Conservation (phyloP, 352 stramenopile species). For the Phytopythium montanum region DNA sequence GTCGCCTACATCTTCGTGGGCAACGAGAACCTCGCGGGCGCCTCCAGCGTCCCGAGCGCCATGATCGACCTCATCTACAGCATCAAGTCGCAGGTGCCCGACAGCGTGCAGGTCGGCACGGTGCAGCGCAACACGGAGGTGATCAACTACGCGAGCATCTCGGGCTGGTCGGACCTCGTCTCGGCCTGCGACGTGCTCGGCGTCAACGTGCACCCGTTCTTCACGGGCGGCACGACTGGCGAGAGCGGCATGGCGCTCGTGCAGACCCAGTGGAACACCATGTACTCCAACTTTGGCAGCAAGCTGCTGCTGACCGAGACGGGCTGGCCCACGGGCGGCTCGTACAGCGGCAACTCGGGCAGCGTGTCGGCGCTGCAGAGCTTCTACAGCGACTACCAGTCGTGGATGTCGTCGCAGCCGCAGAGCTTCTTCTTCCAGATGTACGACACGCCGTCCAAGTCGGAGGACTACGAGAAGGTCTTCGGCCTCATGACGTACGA, state of each 20-base stretch:
- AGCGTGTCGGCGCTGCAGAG: slow-evolving; percentile 23
- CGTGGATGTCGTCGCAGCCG: slow-evolving; percentile 38
- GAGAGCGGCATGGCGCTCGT: slow-evolving; percentile 38
- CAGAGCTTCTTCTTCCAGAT: slow-evolving; percentile 82
- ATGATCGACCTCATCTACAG: slow-evolving; percentile 49
- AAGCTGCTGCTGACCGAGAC: slow-evolving; percentile 57
- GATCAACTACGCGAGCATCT: slow-evolving; percentile 23
- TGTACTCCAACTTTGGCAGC: slow-evolving; percentile 32
- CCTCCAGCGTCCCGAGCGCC: slow-evolving; percentile 22
- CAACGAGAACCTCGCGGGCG: slow-evolving; percentile 57
- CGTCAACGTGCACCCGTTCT: slow-evolving; percentile 63
- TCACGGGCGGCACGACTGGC: slow-evolving; percentile 28
- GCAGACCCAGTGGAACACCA: slow-evolving; percentile 51
- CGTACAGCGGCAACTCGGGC: slow-evolving; percentile 30
- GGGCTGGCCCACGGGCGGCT: slow-evolving; percentile 43
- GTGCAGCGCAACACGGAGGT: slow-evolving; percentile 68
- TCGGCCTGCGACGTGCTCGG: slow-evolving; percentile 40
- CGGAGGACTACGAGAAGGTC: slow-evolving; percentile 35
- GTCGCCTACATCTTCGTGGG: slow-evolving; percentile 62
- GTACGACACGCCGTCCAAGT: slow-evolving; percentile 56
- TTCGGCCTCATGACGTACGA: slow-evolving; percentile 49
- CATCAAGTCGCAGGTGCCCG: slow-evolving; percentile 41
- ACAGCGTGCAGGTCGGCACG: slow-evolving; percentile 52
- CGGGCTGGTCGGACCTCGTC: slow-evolving; percentile 35
- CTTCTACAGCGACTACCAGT: slow-evolving; percentile 64